Evolutionary conservation across 495 filamentous ascomycete species (phyloP), one percentile per base, ranked within the genome.

Genomic region (Zalerion maritima): DNA sequence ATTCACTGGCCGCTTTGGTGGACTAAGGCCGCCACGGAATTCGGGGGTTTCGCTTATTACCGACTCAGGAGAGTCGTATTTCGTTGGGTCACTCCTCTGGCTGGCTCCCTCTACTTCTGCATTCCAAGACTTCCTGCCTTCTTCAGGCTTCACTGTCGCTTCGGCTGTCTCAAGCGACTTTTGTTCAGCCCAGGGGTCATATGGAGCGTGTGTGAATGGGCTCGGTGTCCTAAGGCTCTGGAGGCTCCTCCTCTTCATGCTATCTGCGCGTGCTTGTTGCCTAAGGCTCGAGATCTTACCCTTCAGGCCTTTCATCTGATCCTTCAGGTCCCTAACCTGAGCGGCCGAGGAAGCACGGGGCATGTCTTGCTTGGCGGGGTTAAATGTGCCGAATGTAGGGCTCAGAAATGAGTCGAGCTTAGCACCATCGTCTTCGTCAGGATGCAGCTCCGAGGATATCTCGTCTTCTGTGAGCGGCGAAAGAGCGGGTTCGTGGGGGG

Each of bases 241-340:
- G 29, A 91, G 46, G 47, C 87, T 94, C 27, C 78, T 72, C 24
- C 89, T 68, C 37, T 80, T 78, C 37, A 93, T 52, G 36, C 67
- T 81, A 41, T 94, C 89, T 36, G 80, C 80, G 27, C 80, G 71
- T 4, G 78, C 77, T 47, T 85, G 78, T 39, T 85, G 71, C 35
- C 86, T 74, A 18, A 97, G 54, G 7, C 64, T 78, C 3, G 86
- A 92, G 13, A 97, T 81, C 40, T 84, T 81, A 28, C 87, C 89
- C 42, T 87, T 84, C 14, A 97, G 59, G 38, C 85, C 85, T 40
- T 86, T 76, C 78, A 96, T 89, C 56, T 97, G 85, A 38, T 86
- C 78, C 29, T 81, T 78, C 10, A 96, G 61, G 45, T 82, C 80
- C 14, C 79, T 70, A 54, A 92, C 83, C 42, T 85, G 80, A 15